These are phyloP conservation scores for Kwoniella dendrophila DNA, from an alignment of 768 basidiomycete genomes.

Conservation along the genomic window DNA sequence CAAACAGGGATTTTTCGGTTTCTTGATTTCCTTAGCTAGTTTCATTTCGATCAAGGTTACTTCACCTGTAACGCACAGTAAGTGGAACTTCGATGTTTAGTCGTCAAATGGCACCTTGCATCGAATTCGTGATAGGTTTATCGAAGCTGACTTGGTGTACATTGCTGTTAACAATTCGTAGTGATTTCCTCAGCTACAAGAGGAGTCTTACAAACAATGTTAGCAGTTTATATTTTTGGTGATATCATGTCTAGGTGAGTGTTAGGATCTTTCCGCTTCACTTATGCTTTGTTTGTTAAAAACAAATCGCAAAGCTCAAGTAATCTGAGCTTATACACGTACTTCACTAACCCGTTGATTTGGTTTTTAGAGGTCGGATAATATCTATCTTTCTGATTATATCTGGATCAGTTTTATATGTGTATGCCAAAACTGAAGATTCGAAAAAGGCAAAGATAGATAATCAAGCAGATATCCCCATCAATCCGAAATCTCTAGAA, in stretches of 20 bases:
- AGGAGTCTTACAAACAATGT: constrained; percentile 84
- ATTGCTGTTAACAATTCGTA: no score
- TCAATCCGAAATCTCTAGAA: constrained; percentile 26
- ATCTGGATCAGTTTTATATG: constrained; percentile 50
- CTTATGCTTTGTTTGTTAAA: no score
- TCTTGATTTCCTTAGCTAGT: constrained; percentile 91
- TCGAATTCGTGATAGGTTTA: background rate
- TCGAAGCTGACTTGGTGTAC: background rate
- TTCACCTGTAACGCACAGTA: constrained; percentile 88
- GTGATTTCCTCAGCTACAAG: constrained; percentile 74
- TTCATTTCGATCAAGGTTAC: constrained; percentile 95
- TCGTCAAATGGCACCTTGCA: background rate
- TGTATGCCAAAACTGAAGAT: constrained; percentile 51
- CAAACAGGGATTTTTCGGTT: constrained; percentile 61
- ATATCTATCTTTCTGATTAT: constrained; percentile 51
- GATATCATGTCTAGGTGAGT: constrained; percentile 79
- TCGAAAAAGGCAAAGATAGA: constrained; percentile 1
- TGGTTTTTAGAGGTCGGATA: constrained; percentile 40
- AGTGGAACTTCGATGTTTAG: background rate
- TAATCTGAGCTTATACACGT: no score
- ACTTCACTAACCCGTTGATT: background rate
- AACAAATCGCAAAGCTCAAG: no score
- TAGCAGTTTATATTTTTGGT: constrained; percentile 76
- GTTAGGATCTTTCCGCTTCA: background rate
- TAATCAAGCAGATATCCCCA: background rate